phyloP scores from a whole-genome alignment of 345 rosid genomes.

The Acer saccharum region DNA sequence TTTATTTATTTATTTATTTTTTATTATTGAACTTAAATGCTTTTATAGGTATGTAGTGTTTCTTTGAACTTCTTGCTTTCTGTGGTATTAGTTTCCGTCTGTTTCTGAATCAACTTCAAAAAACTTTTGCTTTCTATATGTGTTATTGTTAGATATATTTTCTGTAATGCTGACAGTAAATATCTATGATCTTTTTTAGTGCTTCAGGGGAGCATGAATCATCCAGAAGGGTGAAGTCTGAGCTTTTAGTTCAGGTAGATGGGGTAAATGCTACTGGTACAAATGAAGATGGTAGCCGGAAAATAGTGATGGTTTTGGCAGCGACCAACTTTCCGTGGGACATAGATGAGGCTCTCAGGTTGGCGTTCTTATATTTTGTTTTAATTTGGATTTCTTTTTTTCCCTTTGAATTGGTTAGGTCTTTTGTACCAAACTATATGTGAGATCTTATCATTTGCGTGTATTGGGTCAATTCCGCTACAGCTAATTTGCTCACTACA shows the following conservation, averaged over 20 bases:
- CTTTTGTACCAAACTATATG: neutral
- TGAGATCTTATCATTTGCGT: constrained; percentile 14
- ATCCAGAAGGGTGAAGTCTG: constrained; percentile 98
- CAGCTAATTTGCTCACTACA: constrained; percentile 15
- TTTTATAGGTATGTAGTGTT: neutral
- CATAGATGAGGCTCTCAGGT: constrained; percentile 99
- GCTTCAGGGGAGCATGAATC: constrained; percentile 99
- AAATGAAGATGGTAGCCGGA: constrained; percentile 93
- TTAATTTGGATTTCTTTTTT: neutral
- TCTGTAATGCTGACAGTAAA: neutral
- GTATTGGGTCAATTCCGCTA: neutral
- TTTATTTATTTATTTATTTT: neutral
- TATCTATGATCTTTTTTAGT: constrained; percentile 38
- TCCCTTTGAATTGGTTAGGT: neutral
- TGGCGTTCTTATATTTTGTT: constrained; percentile 13
- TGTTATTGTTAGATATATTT: neutral
- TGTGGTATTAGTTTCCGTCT: neutral
- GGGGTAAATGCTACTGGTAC: constrained; percentile 92
- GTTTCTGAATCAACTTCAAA: neutral
- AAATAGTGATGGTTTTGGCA: constrained; percentile 98
- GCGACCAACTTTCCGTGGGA: constrained; percentile 99
- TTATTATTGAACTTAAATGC: too few relatives aligned
- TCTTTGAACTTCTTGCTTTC: neutral
- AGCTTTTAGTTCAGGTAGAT: constrained; percentile 99
- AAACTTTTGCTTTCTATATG: neutral